These are phyloP conservation scores for Suillus tomentosus DNA, from an alignment of 768 basidiomycete species.

Conservation along the genomic window DNA sequence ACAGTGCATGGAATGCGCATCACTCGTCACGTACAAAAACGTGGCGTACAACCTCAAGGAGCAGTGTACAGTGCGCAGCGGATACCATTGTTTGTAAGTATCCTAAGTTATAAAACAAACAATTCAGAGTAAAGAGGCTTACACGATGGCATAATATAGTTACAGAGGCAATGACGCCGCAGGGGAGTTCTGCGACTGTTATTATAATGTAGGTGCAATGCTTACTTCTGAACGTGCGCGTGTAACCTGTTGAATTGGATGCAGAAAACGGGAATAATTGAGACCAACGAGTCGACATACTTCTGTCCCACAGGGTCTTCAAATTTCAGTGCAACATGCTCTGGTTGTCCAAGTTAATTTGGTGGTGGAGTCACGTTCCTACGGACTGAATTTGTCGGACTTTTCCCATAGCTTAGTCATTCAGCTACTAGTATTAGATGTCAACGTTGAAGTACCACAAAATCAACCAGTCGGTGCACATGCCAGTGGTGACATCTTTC, in stretches of 20 bases:
- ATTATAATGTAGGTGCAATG: slow-evolving; percentile 1
- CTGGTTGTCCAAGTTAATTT: slow-evolving; percentile 4
- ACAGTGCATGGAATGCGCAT: slow-evolving; percentile 5
- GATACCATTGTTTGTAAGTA: slow-evolving; percentile 8
- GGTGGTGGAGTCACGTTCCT: neutral
- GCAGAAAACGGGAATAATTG: neutral
- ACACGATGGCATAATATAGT: neutral
- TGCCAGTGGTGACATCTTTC: neutral
- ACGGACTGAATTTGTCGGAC: neutral
- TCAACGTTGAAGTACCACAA: neutral
- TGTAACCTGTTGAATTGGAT: neutral
- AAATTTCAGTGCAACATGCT: neutral
- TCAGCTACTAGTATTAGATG: neutral
- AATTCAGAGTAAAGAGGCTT: neutral
- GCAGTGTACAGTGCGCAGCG: slow-evolving; percentile 1
- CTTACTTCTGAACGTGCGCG: neutral
- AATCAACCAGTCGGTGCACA: neutral
- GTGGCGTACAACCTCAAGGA: neutral
- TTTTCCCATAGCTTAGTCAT: slow-evolving; percentile 2
- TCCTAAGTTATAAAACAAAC: neutral
- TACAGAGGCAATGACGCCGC: neutral
- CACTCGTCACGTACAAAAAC: neutral
- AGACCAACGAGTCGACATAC: slow-evolving; percentile 2
- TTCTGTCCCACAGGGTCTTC: slow-evolving; percentile 2
- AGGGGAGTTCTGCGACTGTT: slow-evolving; percentile 4